Evolutionary conservation across 75 land plant species (phyloP), one percentile per base, ranked within the genome.

Genomic region (Pseudotsuga menziesii): DNA sequence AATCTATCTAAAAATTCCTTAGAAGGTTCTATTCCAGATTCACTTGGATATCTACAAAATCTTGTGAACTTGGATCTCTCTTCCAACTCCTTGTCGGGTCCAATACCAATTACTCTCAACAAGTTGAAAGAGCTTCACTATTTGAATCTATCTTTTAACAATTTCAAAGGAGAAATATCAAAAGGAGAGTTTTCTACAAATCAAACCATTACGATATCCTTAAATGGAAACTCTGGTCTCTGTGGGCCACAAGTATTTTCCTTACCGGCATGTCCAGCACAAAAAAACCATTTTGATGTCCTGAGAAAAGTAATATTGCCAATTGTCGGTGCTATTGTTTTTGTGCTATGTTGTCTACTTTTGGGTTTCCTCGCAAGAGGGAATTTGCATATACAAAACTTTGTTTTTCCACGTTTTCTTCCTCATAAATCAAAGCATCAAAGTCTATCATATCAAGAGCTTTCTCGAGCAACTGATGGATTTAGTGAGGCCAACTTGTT

Each of bases 1-100:
- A 85, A 85, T 48, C 56, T 85, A 9, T 85, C 87, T 39, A 67
- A 58, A 41, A 85, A 85, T 58, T 52, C 9, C 32, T 48, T 85
- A 13, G 22, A 70, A 52, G 81, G 83, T 9, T 29, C 73, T 4
- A 14, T 81, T 57, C 87, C 87, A 56, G 26, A 44, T 23, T 74
- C 80, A 26, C 56, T 85, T 41, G 83, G 78, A 14, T 16, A 36
- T n/a, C 32, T 81, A 20, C 75, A 27, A 32, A 61, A 44, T 55
- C 72, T 86, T 16, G 54, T 54, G 25, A 25, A 57, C 1, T 29
- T 91, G 3, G 88, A 83, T 66, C 80, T 86, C 13, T 83, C 78
- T 44, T 23, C 20, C 4, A 86, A 86, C 61, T 23, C 7, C 20
- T 77, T 86, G 0, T 62, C 73, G 20, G 79, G 79, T 14, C 0